Evolutionary conservation across 1,139 yeast genomes (phyloP).

Genomic region (Magnusiomyces tetraspermus): DNA sequence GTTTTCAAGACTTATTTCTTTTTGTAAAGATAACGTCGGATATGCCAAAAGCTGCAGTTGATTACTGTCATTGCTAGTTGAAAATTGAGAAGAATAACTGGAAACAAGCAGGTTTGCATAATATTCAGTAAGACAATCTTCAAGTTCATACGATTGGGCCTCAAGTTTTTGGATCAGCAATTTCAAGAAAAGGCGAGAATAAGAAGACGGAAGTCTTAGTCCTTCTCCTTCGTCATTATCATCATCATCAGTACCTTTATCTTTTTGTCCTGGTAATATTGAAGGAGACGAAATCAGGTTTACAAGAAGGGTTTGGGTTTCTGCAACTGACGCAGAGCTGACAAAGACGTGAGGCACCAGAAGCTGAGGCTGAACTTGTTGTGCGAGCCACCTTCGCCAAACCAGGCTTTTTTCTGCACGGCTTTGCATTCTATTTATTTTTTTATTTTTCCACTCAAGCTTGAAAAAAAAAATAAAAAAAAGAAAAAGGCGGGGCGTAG

Average conservation of each 20-base stretch:
- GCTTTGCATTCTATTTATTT: too few species aligned
- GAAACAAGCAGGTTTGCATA: constrained; percentile 5
- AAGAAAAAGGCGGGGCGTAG: too few species aligned
- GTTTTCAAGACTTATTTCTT: too few species aligned
- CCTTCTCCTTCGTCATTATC: not conserved
- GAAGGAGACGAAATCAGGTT: not conserved
- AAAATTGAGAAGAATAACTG: too few species aligned
- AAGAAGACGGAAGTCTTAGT: not conserved
- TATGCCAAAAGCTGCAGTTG: too few species aligned
- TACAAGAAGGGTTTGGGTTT: not conserved
- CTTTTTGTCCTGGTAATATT: not conserved
- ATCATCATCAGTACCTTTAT: not conserved
- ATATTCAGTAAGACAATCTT: constrained; percentile 6
- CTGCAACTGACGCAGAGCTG: not conserved
- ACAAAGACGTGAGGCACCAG: not conserved
- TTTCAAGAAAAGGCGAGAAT: constrained; percentile 7
- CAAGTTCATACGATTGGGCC: not conserved
- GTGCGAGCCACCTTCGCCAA: not conserved
- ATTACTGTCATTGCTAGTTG: too few species aligned
- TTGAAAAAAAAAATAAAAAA: too few species aligned
- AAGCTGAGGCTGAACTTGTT: not conserved
- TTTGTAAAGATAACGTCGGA: too few species aligned
- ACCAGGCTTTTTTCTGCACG: not conserved
- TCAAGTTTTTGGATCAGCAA: constrained; percentile 9
- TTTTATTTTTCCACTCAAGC: not conserved